Evolutionary conservation across 495 filamentous ascomycete species (phyloP), one percentile per base, ranked within the genome.

Genomic region (Penicillium canescens): DNA sequence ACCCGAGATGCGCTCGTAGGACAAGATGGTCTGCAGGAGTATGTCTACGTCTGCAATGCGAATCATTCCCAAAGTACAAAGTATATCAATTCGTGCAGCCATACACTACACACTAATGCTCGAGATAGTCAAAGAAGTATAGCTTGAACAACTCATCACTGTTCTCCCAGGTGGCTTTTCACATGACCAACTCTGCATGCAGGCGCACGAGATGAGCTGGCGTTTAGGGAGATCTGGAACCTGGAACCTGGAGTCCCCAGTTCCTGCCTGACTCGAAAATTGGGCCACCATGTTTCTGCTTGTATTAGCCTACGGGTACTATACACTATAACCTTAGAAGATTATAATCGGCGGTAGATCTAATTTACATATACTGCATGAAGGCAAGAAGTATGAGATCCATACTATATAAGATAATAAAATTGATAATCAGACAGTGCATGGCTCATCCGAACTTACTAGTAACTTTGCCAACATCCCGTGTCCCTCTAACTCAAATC

Each of bases 131-230:
- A 31, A 31, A 8, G 28, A 31, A 31, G 28, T 43, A 3, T 16
- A 43, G 26, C 3, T 43, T 12, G 41, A 18, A 13, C 33, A 48
- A 20, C 14, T 37, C 18, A 48, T 18, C 26, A 23, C 28, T 48
- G 40, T n/a, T 18, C 18, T 18, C 18, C 58, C 38, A 47, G 46
- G 56, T 35, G 52, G 55, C 55, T 51, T 52, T 53, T 63, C 71
- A 74, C 71, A 74, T 74, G 71, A 74, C 68, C 61, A 40, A 54
- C 56, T 71, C 69, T 74, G 69, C 71, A 74, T 74, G 71, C 71
- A 63, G 48, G 54, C 62, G 60, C 61, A 62, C 59, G 57, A 67
- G 63, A 67, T 59, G 58, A 48, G 58, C 47, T 61, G 58, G 60
- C 60, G 63, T 60, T 63, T 56, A 66, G 28, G 28, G 28, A 31